Percentiles rank a stretch among this genome's conserved stretches.
These are phyloP conservation scores for Chrysopogon serrulatus DNA, from an alignment of 176 grass and related monocot genomes.

Conservation along the genomic window DNA sequence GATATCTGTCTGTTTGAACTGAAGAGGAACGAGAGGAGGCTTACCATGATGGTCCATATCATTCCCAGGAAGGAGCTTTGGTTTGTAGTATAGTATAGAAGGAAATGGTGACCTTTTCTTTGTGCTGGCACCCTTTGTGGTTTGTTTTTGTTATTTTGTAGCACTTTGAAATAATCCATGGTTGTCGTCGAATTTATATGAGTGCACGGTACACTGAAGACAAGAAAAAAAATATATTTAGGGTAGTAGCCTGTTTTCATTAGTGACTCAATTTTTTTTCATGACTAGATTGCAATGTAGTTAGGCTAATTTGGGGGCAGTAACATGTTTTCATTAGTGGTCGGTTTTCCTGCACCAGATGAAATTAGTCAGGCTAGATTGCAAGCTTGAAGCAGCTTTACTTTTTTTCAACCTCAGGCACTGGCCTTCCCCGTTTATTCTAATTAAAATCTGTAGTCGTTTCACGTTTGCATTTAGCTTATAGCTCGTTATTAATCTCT, in stretches of 20 bases:
- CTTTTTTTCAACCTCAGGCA: too few species aligned
- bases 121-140: background rate
- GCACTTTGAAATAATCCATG: background rate
- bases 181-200: background rate
- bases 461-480: too few species aligned
- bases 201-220: background rate
- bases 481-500: too few species aligned
- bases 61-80: background rate
- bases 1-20: conserved; percentile 58
- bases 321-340: too few species aligned
- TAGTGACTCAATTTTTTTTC: background rate
- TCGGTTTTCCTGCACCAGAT: too few species aligned
- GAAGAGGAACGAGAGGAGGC: background rate
- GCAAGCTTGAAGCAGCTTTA: too few species aligned
- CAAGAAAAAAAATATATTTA: background rate
- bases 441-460: too few species aligned
- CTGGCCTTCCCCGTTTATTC: too few species aligned
- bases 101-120: background rate
- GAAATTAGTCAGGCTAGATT: too few species aligned
- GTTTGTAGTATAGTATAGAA: background rate
- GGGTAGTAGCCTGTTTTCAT: too few species aligned
- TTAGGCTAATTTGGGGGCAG: too few species aligned
- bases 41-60: conserved; percentile 39
- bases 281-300: too few species aligned
- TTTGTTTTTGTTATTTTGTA: background rate